Conservation (phyloP, 345 rosid species). For the Toxicodendron radicans region DNA sequence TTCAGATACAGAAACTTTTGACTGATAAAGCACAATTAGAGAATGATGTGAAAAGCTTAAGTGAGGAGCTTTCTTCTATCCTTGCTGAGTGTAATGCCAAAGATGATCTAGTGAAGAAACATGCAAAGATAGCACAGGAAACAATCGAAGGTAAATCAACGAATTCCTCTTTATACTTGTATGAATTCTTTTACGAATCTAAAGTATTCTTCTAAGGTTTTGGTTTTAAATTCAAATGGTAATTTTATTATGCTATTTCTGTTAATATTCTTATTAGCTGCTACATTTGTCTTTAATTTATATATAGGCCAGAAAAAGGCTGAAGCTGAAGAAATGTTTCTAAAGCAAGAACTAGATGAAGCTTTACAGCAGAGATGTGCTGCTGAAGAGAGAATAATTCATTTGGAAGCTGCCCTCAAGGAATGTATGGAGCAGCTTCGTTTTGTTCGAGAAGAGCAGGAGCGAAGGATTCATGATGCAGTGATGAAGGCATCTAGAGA, state of each 20-base stretch:
- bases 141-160: constrained; percentile 52
- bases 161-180: not conserved
- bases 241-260: not conserved
- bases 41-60: constrained; percentile 45
- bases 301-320: constrained; percentile 62
- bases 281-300: constrained; percentile 13
- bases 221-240: not conserved
- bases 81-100: constrained; percentile 49
- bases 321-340: constrained; percentile 53
- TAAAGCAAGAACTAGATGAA: constrained; percentile 58
- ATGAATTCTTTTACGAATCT: not conserved
- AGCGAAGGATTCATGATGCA: constrained; percentile 74
- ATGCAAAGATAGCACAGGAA: constrained; percentile 52
- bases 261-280: not conserved
- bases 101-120: constrained; percentile 54
- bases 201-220: not conserved
- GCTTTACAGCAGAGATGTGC: constrained; percentile 51
- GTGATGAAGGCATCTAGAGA: constrained; percentile 63
- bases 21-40: constrained; percentile 59
- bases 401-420: constrained; percentile 71
- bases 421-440: constrained; percentile 80
- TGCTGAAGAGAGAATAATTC: constrained; percentile 52
- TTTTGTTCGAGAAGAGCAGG: constrained; percentile 84
- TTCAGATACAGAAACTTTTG: constrained; percentile 46
- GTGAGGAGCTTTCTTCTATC: constrained; percentile 55